These are phyloP conservation scores for Leccinum subgranulosum DNA, from an alignment of 768 basidiomycete species.

Conservation along the genomic window DNA sequence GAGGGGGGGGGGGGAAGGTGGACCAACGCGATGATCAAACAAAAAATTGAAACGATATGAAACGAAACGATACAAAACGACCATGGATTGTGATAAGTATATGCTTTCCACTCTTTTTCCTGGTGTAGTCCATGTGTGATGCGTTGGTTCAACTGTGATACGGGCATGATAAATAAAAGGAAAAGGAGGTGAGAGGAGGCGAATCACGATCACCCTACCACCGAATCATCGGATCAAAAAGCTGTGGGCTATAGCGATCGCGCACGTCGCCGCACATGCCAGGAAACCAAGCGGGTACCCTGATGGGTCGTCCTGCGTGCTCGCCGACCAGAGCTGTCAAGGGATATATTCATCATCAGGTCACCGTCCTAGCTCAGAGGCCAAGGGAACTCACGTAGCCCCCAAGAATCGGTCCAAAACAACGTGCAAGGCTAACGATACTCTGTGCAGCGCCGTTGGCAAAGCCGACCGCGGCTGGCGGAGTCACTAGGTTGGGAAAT, in stretches of 20 bases:
- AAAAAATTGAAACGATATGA: not conserved
- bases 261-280: constrained; percentile 59
- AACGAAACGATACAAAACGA: not conserved
- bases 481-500: constrained; percentile 62
- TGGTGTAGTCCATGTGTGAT: not conserved
- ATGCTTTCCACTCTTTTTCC: not conserved
- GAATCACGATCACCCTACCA: constrained; percentile 24
- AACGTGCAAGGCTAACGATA: constrained; percentile 89
- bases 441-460: constrained; percentile 97
- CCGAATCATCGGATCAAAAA: constrained; percentile 70
- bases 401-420: constrained; percentile 82
- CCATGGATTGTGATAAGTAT: not conserved
- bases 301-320: constrained; percentile 62
- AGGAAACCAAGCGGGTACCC: constrained; percentile 79
- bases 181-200: not conserved
- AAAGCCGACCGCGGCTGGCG: constrained; percentile 81
- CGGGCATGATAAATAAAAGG: not conserved
- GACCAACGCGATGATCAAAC: not conserved
- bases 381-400: constrained; percentile 56
- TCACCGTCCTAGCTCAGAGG: not conserved
- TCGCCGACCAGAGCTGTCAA: constrained; percentile 66
- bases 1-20: too few species aligned
- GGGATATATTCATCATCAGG: constrained; percentile 4
- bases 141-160: not conserved
- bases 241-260: constrained; percentile 62